phyloP scores from a whole-genome alignment of 2,329 filamentous ascomycete genomes.

The Chalaropsis ovoidea region DNA sequence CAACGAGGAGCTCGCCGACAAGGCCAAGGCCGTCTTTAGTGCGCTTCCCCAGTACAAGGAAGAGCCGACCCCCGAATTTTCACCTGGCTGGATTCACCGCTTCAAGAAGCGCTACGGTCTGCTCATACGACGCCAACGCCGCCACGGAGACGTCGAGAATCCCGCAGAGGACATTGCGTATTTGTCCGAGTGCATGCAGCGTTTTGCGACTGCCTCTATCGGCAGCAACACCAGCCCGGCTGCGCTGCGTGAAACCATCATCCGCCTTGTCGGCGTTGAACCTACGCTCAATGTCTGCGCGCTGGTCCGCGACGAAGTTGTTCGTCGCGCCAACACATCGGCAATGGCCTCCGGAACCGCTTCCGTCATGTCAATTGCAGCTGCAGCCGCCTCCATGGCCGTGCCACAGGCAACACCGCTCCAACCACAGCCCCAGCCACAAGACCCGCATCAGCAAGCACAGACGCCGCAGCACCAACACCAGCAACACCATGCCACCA shows the following conservation, averaged over 20 bases:
- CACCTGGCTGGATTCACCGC: conserved; percentile 53
- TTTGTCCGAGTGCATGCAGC: conserved; percentile 49
- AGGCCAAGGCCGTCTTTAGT: conserved; percentile 50
- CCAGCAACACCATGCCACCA: conserved; percentile 21
- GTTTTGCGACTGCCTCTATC: conserved; percentile 44
- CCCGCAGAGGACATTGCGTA: conserved; percentile 49
- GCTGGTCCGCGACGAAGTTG: conserved; percentile 48
- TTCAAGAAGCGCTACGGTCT: conserved; percentile 55
- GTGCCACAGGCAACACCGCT: conserved; percentile 25
- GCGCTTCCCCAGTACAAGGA: conserved; percentile 52
- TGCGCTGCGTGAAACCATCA: conserved; percentile 48
- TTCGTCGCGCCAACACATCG: conserved; percentile 32
- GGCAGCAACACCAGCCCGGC: conserved; percentile 44
- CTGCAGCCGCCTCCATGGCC: conserved; percentile 27
- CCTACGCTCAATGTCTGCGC: conserved; percentile 45
- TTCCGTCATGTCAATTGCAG: conserved; percentile 19
- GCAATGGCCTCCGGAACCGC: background rate
- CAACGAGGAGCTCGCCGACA: conserved; percentile 53
- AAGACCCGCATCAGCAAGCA: background rate
- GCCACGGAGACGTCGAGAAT: conserved; percentile 41
- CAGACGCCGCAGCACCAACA: conserved; percentile 18
- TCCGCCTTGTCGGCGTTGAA: conserved; percentile 47
- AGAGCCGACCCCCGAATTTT: conserved; percentile 51
- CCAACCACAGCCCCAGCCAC: background rate
- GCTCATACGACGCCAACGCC: conserved; percentile 46